Conservation (phyloP, 345 rosid species). For the Heritiera littoralis region DNA sequence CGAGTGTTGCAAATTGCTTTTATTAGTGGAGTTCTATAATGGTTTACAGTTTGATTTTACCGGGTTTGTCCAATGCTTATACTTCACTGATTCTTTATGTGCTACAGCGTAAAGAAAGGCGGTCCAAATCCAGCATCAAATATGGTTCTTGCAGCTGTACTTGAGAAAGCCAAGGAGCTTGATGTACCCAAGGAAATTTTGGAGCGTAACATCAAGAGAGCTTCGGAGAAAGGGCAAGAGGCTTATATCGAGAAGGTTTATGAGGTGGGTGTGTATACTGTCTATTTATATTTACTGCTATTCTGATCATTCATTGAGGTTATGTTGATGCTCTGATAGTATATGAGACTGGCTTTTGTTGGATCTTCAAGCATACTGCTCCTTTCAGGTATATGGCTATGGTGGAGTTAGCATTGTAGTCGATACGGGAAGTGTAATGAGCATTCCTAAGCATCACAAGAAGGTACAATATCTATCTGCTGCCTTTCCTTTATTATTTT, state of each 20-base stretch:
- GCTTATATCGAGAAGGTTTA: constrained; percentile 81
- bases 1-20: not conserved
- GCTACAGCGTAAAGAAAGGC: constrained; percentile 77
- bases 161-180: constrained; percentile 86
- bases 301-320: too few species aligned
- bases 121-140: constrained; percentile 85
- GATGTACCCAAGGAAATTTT: constrained; percentile 92
- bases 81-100: constrained; percentile 12
- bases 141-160: constrained; percentile 65
- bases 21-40: not conserved
- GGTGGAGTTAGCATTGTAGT: too few species aligned
- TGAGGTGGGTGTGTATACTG: constrained; percentile 50
- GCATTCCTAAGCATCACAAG: too few species aligned
- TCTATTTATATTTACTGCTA: not conserved
- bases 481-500: constrained; percentile 49
- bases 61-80: not conserved
- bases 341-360: too few species aligned
- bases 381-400: too few species aligned
- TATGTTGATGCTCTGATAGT: too few species aligned
- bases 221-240: constrained; percentile 91
- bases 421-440: too few species aligned
- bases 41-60: not conserved
- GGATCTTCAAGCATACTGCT: too few species aligned
- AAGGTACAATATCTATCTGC: too few species aligned
- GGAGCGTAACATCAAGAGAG: constrained; percentile 90